phyloP scores from a whole-genome alignment of 805 yeast species.

The Candida orba region DNA sequence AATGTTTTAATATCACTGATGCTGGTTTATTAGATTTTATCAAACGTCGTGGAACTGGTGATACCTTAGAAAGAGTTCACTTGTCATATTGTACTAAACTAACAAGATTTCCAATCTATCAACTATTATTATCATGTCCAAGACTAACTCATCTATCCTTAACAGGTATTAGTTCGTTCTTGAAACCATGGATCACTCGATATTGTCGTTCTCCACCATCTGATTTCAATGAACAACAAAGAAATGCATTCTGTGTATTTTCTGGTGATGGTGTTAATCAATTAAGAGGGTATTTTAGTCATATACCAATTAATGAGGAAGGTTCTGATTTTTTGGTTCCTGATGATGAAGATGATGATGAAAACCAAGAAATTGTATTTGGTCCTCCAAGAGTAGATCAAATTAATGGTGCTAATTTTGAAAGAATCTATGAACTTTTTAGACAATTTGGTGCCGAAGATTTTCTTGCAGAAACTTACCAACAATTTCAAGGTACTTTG shows the following conservation, averaged over 20 bases:
- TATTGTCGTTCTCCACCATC: conserved; percentile 91
- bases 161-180: conserved; percentile 88
- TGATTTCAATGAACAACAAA: conserved; percentile 84
- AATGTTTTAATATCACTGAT: conserved; percentile 83
- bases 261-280: conserved; percentile 82
- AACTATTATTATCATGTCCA: conserved; percentile 73
- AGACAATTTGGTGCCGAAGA: neutral
- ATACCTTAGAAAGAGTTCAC: conserved; percentile 87
- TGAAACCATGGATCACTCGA: conserved; percentile 75
- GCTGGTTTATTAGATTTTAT: conserved; percentile 68
- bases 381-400: neutral
- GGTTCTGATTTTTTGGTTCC: neutral
- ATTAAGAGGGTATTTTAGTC: conserved; percentile 61
- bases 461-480: neutral
- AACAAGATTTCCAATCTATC: conserved; percentile 69
- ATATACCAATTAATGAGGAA: conserved; percentile 11
- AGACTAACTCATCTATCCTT: conserved; percentile 82
- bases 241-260: conserved; percentile 83
- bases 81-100: conserved; percentile 83
- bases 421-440: conserved; percentile 1
- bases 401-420: neutral
- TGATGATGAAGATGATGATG: neutral
- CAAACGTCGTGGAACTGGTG: conserved; percentile 61
- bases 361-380: too few species aligned
- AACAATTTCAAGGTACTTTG: neutral